These are phyloP conservation scores for Trametes hirsuta DNA, from an alignment of 1,284 basidiomycete genomes.

Conservation along the genomic window DNA sequence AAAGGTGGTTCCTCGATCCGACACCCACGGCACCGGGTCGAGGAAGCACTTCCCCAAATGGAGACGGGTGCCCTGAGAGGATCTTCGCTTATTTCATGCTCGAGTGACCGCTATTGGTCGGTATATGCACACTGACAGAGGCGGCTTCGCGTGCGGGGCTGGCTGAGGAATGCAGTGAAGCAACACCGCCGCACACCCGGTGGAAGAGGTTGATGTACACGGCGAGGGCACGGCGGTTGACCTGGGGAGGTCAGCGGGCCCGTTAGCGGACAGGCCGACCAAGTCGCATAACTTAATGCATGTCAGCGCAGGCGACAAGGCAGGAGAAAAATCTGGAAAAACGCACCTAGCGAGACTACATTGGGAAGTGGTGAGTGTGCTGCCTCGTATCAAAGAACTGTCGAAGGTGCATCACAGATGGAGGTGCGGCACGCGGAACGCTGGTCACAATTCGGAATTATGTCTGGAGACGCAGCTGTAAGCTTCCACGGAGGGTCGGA, in stretches of 20 bases:
- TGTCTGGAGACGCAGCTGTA: slow-evolving; percentile 26
- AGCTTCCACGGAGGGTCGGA: slow-evolving; percentile 25
- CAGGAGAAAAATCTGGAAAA: slow-evolving; percentile 11
- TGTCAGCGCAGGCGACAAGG: slow-evolving; percentile 2
- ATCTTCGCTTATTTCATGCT: neutral
- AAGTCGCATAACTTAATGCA: neutral
- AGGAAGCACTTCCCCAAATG: slow-evolving; percentile 9
- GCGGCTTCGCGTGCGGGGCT: too few relatives aligned
- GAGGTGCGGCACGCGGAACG: slow-evolving; percentile 21
- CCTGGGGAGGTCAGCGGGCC: neutral
- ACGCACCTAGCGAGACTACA: neutral
- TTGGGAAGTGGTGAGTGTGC: slow-evolving; percentile 6
- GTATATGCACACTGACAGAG: too few relatives aligned
- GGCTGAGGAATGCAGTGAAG: too few relatives aligned
- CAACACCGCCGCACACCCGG: too few relatives aligned
- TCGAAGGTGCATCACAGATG: slow-evolving; percentile 24
- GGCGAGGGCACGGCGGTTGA: neutral
- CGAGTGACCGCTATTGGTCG: too few relatives aligned
- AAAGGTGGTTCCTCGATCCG: slow-evolving; percentile 8
- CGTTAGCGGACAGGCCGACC: neutral
- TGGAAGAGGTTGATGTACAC: too few relatives aligned
- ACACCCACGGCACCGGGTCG: slow-evolving; percentile 16
- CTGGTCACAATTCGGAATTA: slow-evolving; percentile 24
- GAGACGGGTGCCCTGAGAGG: slow-evolving; percentile 4
- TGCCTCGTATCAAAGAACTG: slow-evolving; percentile 23